A percentile compares a stretch with the other conserved stretches of the same genome.
phyloP scores from a whole-genome alignment of 805 yeast genomes.

The Metschnikowia lunata region DNA sequence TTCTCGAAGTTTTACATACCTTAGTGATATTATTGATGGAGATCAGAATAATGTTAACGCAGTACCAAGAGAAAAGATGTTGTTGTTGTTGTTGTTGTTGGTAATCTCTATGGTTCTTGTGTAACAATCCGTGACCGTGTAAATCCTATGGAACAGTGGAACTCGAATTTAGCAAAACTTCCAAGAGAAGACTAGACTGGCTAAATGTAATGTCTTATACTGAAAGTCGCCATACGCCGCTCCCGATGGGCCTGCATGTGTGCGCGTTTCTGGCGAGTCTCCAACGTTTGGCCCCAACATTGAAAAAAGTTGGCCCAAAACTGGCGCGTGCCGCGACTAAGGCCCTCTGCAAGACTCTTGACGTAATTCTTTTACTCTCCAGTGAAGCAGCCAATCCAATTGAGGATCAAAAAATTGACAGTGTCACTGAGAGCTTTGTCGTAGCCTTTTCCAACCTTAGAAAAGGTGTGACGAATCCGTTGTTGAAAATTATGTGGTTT shows the following conservation, averaged over 20 bases:
- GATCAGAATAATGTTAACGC: slow-evolving; percentile 5
- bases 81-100: slow-evolving; percentile 15
- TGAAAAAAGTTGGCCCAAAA: slow-evolving; percentile 20
- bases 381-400: no score
- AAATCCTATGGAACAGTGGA: slow-evolving; percentile 1
- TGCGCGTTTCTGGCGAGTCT: slow-evolving; percentile 6
- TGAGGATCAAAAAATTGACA: no score
- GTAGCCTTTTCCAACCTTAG: no score
- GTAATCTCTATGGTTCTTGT: not conserved
- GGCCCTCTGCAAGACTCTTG: slow-evolving; percentile 16
- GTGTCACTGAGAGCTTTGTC: no score
- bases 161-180: slow-evolving; percentile 3
- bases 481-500: no score
- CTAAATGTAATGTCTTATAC: slow-evolving; percentile 11
- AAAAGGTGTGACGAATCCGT: no score
- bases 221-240: slow-evolving; percentile 9
- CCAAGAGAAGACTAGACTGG: not conserved
- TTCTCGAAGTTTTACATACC: slow-evolving; percentile 7
- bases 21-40: slow-evolving; percentile 5
- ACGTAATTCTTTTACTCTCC: slow-evolving; percentile 9
- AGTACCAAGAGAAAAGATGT: slow-evolving; percentile 1
- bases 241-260: slow-evolving; percentile 8
- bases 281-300: slow-evolving; percentile 16
- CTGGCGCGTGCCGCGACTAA: slow-evolving; percentile 13
- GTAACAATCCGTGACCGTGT: not conserved